Evolutionary conservation across 768 basidiomycete genomes (phyloP).

Genomic region (Leccinum pellstonianum): DNA sequence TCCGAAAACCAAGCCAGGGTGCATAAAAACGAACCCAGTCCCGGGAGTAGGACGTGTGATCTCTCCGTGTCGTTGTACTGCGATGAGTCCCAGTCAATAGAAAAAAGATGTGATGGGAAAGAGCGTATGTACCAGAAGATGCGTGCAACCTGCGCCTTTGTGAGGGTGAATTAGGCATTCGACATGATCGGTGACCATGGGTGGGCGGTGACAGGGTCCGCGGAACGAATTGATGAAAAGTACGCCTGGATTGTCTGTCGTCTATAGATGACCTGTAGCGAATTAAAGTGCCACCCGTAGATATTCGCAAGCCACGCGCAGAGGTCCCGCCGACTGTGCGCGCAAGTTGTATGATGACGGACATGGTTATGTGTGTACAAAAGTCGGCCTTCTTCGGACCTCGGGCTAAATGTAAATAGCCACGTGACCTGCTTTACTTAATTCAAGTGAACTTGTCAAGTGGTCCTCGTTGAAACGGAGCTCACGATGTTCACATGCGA

Average conservation of each 20-base stretch:
- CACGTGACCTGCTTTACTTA: background rate
- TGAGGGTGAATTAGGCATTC: background rate
- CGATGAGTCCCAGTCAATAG: background rate
- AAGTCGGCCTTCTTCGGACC: background rate
- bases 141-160: slow-evolving; percentile 15
- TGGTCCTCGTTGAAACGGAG: background rate
- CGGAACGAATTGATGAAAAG: slow-evolving; percentile 13
- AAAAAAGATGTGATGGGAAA: background rate
- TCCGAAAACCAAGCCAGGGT: background rate
- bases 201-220: background rate
- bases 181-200: background rate
- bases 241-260: background rate
- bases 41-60: slow-evolving; percentile 64
- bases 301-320: slow-evolving; percentile 8
- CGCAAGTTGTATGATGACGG: slow-evolving; percentile 5
- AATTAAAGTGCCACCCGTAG: background rate
- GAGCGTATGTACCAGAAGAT: slow-evolving; percentile 16
- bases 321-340: slow-evolving; percentile 11
- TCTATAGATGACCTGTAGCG: slow-evolving; percentile 2
- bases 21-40: slow-evolving; percentile 52
- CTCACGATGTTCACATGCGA: slow-evolving; percentile 11
- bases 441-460: too few relatives aligned
- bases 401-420: background rate
- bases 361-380: slow-evolving; percentile 6
- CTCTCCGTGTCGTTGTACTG: slow-evolving; percentile 43